Evolutionary conservation across 352 stramenopile species (phyloP).

Genomic region (Phytopythium oedochilum): DNA sequence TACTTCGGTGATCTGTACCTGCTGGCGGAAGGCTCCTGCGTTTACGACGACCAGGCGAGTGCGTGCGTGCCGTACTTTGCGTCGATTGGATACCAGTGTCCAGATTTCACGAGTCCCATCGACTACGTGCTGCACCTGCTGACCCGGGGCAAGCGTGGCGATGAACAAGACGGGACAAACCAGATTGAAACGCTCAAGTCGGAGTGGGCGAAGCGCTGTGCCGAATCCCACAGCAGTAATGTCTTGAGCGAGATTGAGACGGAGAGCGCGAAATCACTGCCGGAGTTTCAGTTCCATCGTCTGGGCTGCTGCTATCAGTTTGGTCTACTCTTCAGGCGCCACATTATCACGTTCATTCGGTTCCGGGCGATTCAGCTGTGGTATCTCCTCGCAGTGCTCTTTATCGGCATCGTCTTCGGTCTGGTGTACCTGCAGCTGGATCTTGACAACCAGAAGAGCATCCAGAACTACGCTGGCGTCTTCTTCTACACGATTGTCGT

Average conservation of each 20-base stretch:
- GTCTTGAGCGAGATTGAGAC: neutral
- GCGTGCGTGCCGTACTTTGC: conserved; percentile 53
- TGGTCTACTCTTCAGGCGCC: conserved; percentile 23
- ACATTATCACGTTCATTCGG: conserved; percentile 15
- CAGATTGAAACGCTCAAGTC: conserved; percentile 26
- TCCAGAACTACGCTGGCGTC: conserved; percentile 43
- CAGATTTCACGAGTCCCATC: conserved; percentile 50
- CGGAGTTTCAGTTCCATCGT: conserved; percentile 21
- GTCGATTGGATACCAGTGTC: conserved; percentile 38
- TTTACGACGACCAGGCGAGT: conserved; percentile 52
- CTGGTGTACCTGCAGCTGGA: conserved; percentile 42
- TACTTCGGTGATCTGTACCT: conserved; percentile 60
- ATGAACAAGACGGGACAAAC: conserved; percentile 20
- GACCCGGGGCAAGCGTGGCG: conserved; percentile 18
- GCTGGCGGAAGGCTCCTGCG: conserved; percentile 32
- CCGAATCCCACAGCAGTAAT: conserved; percentile 1
- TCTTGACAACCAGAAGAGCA: conserved; percentile 33
- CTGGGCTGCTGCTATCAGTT: conserved; percentile 29
- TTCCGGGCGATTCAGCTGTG: conserved; percentile 24
- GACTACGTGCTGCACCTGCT: conserved; percentile 69
- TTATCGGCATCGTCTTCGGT: conserved; percentile 40
- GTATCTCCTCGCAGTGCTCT: conserved; percentile 36
- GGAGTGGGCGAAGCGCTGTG: conserved; percentile 21
- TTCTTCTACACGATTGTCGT: conserved; percentile 53
- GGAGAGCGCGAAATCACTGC: conserved; percentile 3